Percentiles rank a stretch among this genome's conserved stretches.
These are phyloP conservation scores for Tubosaeta brunneosetosa DNA, from an alignment of 768 basidiomycete species.

Conservation along the genomic window DNA sequence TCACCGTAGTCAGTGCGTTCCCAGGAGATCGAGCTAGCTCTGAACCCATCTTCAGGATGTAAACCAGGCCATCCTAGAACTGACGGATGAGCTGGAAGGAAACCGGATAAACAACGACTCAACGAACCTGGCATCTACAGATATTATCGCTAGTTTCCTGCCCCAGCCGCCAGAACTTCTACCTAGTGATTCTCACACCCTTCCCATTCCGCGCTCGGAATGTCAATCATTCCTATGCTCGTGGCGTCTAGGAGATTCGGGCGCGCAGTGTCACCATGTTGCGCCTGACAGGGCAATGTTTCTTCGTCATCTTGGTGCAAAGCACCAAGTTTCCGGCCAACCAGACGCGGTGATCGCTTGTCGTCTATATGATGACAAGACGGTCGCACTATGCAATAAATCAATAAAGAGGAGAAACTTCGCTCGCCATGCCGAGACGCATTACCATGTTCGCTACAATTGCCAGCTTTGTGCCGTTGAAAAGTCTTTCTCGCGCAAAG, in stretches of 20 bases:
- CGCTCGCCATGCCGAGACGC: slow-evolving; percentile 15
- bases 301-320: slow-evolving; percentile 11
- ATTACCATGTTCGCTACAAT: slow-evolving; percentile 10
- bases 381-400: neutral
- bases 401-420: slow-evolving; percentile 9
- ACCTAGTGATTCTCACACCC: neutral
- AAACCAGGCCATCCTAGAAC: neutral
- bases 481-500: slow-evolving; percentile 21
- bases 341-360: neutral
- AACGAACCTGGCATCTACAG: neutral
- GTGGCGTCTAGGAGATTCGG: slow-evolving; percentile 5
- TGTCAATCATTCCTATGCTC: slow-evolving; percentile 6
- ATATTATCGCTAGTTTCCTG: neutral
- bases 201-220: neutral
- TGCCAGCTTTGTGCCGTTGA: slow-evolving; percentile 10
- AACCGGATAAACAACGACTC: neutral
- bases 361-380: slow-evolving; percentile 4
- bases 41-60: neutral
- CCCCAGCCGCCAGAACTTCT: neutral
- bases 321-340: slow-evolving; percentile 12
- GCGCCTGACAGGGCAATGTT: slow-evolving; percentile 3
- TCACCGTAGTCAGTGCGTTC: neutral
- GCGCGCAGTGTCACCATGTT: neutral
- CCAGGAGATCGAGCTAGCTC: no score
- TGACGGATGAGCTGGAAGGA: neutral